Evolutionary conservation across 164 flowering plant genomes (phyloP), one percentile per base, ranked within the genome.

Genomic region (Tinospora cordifolia): DNA sequence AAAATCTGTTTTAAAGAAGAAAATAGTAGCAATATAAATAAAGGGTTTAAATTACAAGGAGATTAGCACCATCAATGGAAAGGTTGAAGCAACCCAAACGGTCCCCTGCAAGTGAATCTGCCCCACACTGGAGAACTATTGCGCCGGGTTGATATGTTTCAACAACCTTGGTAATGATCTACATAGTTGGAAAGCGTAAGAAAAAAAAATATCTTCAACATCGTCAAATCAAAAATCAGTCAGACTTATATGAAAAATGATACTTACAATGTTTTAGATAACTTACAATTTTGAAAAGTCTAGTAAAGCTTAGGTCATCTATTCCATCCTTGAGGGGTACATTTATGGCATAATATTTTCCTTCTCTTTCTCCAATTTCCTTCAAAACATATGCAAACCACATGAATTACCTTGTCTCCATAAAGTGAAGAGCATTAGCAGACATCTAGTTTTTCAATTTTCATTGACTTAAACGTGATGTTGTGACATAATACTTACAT

Each of bases 81-180:
- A 94, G 96, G 77, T 90, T 94, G 86, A 94, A 94, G 84, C 97
- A 92, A 75, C 99, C 99, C 81, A 94, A 83, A 67, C 98, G 93
- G 63, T 94, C 99, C 60, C 98, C 92, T 66, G 97, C 97, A 72
- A 94, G 96, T 27, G 99, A 94, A 86, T 92, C 99, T 70, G 99
- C 99, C 40, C 99, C 99, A 83, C 99, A 94, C 73, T 94, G 98
- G 63, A 94, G 97, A 76, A 94, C 99, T 65, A 94, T 89, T 0
- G 75, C 99, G 62, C 97, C 98, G 41, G 98, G 99, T 69, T 64
- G 81, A 83, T 92, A 94, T 66, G 82, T 87, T 76, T 94, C 98
- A 63, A 92, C 92, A 80, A 94, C 99, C 87, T 92, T 94, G 72
- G 91, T 79, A 71, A 94, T 89, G 72, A 94, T 86, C 99, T 94